Conservation (phyloP, 306 rosid species). For the Quercus aquifolioides region DNA sequence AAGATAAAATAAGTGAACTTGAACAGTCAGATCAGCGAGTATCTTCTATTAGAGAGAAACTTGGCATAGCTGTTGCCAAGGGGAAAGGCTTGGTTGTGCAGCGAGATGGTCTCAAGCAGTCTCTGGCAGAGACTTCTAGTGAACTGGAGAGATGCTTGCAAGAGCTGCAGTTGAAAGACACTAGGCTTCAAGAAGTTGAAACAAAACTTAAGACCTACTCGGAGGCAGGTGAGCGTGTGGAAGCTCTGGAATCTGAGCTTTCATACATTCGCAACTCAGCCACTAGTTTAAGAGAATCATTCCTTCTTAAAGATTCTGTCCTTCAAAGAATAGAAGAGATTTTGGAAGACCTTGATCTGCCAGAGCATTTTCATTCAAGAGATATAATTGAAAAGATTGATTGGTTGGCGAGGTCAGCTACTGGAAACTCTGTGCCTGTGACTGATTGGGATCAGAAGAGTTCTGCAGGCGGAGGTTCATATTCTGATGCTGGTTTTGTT, state of each 20-base stretch:
- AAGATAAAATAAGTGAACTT: slow-evolving; percentile 60
- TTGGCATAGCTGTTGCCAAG: slow-evolving; percentile 92
- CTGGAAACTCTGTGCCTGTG: slow-evolving; percentile 50
- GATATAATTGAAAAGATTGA: slow-evolving; percentile 91
- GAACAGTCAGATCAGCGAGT: slow-evolving; percentile 84
- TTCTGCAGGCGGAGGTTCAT: slow-evolving; percentile 62
- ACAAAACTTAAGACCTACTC: slow-evolving; percentile 70
- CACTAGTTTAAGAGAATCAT: slow-evolving; percentile 92
- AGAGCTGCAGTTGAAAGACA: slow-evolving; percentile 73
- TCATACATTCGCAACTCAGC: slow-evolving; percentile 97
- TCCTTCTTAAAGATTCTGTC: slow-evolving; percentile 92
- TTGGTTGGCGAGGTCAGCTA: slow-evolving; percentile 83
- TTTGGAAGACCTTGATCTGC: slow-evolving; percentile 89
- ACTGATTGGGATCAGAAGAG: slow-evolving; percentile 82
- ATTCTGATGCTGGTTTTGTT: slow-evolving; percentile 75
- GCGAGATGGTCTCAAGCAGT: slow-evolving; percentile 85
- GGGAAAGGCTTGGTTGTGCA: slow-evolving; percentile 95
- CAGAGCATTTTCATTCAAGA: slow-evolving; percentile 93
- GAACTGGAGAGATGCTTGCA: slow-evolving; percentile 82
- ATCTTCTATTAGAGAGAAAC: slow-evolving; percentile 83
- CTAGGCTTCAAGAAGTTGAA: slow-evolving; percentile 74
- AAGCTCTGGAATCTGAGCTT: slow-evolving; percentile 96
- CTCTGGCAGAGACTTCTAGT: slow-evolving; percentile 71
- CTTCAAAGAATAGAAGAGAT: slow-evolving; percentile 99
- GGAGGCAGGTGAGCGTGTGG: slow-evolving; percentile 94